These are phyloP conservation scores for Ceratobasidium sp. DNA, from an alignment of 1,284 basidiomycete species.

Conservation along the genomic window DNA sequence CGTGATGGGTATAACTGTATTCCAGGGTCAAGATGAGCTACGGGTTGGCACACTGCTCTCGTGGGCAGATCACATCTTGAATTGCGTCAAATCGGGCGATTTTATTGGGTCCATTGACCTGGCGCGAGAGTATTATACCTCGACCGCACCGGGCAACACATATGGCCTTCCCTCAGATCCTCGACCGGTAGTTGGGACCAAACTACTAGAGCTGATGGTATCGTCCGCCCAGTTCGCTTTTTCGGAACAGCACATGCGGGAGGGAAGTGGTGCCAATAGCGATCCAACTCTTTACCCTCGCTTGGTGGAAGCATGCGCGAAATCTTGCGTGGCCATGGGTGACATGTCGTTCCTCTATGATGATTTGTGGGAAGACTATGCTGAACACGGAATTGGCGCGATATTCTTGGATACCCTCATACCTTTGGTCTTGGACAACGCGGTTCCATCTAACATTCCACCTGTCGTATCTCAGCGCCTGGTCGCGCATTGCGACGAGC, in stretches of 20 bases:
- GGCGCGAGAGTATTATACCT: conserved; percentile 82
- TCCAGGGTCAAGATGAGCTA: conserved; percentile 69
- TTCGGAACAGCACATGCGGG: conserved; percentile 90
- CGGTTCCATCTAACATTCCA: conserved; percentile 71
- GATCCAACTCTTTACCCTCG: conserved; percentile 93
- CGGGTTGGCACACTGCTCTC: conserved; percentile 86
- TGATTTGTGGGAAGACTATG: conserved; percentile 89
- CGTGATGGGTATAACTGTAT: not conserved
- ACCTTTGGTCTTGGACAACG: conserved; percentile 77
- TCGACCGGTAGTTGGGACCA: conserved; percentile 71
- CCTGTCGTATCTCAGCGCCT: conserved; percentile 87
- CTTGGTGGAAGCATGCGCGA: conserved; percentile 79
- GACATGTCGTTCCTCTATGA: conserved; percentile 89
- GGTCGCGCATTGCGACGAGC: conserved; percentile 76
- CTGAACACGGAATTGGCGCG: conserved; percentile 80
- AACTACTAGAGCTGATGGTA: conserved; percentile 80
- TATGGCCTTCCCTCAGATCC: conserved; percentile 81
- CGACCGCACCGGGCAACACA: conserved; percentile 79
- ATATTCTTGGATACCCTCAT: conserved; percentile 89
- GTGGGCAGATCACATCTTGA: conserved; percentile 92
- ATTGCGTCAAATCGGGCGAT: conserved; percentile 82
- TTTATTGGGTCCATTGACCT: conserved; percentile 90
- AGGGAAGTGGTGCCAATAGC: conserved; percentile 87
- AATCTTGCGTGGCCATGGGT: conserved; percentile 79
- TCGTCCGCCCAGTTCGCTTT: conserved; percentile 91